Percentiles rank a stretch among this genome's conserved stretches.
Conservation (phyloP, 2,329 filamentous ascomycete species). For the Thelonectria blattea region DNA sequence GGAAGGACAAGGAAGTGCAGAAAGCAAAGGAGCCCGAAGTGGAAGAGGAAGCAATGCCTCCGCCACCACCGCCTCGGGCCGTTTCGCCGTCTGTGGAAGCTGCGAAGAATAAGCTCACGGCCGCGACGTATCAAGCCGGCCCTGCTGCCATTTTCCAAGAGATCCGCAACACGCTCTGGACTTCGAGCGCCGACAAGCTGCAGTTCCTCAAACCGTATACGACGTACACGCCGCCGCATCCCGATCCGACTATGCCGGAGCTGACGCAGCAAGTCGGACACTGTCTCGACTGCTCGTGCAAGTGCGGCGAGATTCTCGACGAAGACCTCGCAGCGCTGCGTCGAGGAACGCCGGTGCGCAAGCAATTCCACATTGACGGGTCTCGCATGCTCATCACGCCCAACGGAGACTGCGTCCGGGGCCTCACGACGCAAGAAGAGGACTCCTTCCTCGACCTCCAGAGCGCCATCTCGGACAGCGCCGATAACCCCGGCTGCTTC, state of each 20-base stretch:
- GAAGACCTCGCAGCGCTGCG: constrained; percentile 62
- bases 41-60: constrained; percentile 27
- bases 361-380: constrained; percentile 63
- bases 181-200: constrained; percentile 43
- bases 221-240: constrained; percentile 38
- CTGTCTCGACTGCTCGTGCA: constrained; percentile 47
- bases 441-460: constrained; percentile 74
- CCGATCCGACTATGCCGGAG: constrained; percentile 32
- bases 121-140: constrained; percentile 33
- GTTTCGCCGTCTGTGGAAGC: constrained; percentile 26
- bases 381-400: constrained; percentile 76
- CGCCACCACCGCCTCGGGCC: constrained; percentile 27
- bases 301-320: constrained; percentile 49
- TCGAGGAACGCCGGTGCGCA: constrained; percentile 65
- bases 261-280: constrained; percentile 36
- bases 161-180: constrained; percentile 43
- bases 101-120: constrained; percentile 31
- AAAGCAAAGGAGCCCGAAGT: constrained; percentile 33
- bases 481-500: constrained; percentile 61
- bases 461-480: constrained; percentile 56
- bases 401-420: constrained; percentile 77
- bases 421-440: constrained; percentile 72
- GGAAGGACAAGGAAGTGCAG: constrained; percentile 32
- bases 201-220: constrained; percentile 46
- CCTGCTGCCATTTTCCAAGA: constrained; percentile 46